Conservation (phyloP, 257 asterid species). For the Gardenia jasminoides region DNA sequence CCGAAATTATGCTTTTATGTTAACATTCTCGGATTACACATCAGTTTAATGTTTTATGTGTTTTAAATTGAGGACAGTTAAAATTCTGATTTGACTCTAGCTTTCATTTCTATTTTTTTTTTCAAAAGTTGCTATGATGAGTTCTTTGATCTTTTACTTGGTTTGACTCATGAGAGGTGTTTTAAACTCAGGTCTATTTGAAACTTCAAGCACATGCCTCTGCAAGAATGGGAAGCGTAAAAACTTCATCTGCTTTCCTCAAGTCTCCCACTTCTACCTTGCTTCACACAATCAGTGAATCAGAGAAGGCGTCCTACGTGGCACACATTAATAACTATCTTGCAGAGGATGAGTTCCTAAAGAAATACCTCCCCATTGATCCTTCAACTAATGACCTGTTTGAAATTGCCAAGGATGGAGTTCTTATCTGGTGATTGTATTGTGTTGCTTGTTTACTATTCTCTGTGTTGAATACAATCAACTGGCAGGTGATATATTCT, state of each 20-base stretch:
- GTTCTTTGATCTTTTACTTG: neutral
- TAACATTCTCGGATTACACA: too few species aligned
- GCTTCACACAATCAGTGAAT: constrained; percentile 94
- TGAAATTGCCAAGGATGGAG: constrained; percentile 95
- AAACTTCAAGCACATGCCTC: constrained; percentile 83
- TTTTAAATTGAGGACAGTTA: too few species aligned
- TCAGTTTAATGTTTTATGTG: neutral
- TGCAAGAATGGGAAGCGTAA: constrained; percentile 67
- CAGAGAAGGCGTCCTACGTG: constrained; percentile 93
- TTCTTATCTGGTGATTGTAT: constrained; percentile 79
- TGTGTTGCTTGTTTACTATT: constrained; percentile 6
- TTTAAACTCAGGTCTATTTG: constrained; percentile 63
- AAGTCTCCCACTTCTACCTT: constrained; percentile 94
- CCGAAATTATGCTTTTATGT: constrained; percentile 1
- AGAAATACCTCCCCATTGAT: constrained; percentile 77
- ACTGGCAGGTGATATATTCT: neutral
- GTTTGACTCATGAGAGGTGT: constrained; percentile 13
- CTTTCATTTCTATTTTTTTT: neutral
- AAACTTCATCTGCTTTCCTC: constrained; percentile 83
- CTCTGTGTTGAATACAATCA: neutral
- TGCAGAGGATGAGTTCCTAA: constrained; percentile 71
- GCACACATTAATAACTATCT: constrained; percentile 94
- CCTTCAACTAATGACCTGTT: constrained; percentile 87
- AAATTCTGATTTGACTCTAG: neutral
- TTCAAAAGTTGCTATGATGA: neutral